Conservation (phyloP, 345 rosid genomes). For the Boechera divaricarpa region DNA sequence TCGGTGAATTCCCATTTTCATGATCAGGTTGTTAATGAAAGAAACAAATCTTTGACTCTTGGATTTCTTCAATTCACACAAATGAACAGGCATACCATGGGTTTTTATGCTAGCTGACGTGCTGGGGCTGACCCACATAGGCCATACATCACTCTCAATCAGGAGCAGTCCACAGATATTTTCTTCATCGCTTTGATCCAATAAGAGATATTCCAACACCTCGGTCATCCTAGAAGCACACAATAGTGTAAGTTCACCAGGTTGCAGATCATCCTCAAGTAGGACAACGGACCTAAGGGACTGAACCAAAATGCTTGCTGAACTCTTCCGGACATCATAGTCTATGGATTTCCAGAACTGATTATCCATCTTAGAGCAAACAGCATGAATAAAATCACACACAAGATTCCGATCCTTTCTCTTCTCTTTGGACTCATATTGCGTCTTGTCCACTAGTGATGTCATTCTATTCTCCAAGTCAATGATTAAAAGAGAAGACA, state of each 20-base stretch:
- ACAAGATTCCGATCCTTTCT: slow-evolving; percentile 50
- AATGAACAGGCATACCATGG: slow-evolving; percentile 32
- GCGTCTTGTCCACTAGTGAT: slow-evolving; percentile 37
- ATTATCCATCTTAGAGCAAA: slow-evolving; percentile 53
- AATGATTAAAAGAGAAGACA: slow-evolving; percentile 65
- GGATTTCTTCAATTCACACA: slow-evolving; percentile 51
- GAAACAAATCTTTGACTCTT: slow-evolving; percentile 65
- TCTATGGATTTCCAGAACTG: slow-evolving; percentile 60
- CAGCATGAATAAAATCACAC: slow-evolving; percentile 52
- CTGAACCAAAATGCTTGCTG: slow-evolving; percentile 58
- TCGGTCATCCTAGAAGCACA: slow-evolving; percentile 72
- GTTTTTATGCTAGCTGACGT: slow-evolving; percentile 39
- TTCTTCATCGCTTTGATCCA: slow-evolving; percentile 65
- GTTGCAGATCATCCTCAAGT: slow-evolving; percentile 55
- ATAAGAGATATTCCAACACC: slow-evolving; percentile 63
- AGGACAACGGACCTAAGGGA: slow-evolving; percentile 63
- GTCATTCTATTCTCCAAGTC: slow-evolving; percentile 69
- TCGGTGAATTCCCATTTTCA: slow-evolving; percentile 64
- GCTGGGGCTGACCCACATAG: slow-evolving; percentile 67
- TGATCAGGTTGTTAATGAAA: slow-evolving; percentile 67
- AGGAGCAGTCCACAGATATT: slow-evolving; percentile 67
- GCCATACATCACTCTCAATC: slow-evolving; percentile 73
- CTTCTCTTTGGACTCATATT: slow-evolving; percentile 44
- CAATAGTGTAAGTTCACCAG: slow-evolving; percentile 53
- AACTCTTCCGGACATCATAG: slow-evolving; percentile 52